phyloP scores from a whole-genome alignment of 148 eudicot genomes.

The Dianthus caryophyllus region DNA sequence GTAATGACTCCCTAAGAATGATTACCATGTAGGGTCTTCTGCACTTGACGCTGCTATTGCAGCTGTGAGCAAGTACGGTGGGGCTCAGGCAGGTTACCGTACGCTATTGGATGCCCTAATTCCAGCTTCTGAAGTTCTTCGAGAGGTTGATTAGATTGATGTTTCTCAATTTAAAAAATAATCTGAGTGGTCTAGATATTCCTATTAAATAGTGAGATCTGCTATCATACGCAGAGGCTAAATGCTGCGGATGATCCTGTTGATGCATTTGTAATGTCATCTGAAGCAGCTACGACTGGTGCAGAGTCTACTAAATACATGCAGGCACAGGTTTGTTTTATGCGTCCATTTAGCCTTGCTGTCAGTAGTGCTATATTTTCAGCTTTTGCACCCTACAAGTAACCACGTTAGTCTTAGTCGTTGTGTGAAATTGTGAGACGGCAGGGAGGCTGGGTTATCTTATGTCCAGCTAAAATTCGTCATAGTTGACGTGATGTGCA shows the following conservation, averaged over 20 bases:
- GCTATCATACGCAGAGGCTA: slow-evolving; percentile 54
- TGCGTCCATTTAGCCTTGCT: neutral
- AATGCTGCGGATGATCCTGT: slow-evolving; percentile 68
- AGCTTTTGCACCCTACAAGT: too few relatives aligned
- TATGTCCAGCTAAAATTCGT: too few relatives aligned
- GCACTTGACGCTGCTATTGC: slow-evolving; percentile 81
- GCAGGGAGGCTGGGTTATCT: too few relatives aligned
- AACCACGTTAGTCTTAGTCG: too few relatives aligned
- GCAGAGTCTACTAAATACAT: slow-evolving; percentile 82
- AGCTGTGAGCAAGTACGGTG: slow-evolving; percentile 90
- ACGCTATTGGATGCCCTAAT: slow-evolving; percentile 92
- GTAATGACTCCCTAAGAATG: slow-evolving; percentile 3
- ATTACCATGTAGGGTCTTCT: slow-evolving; percentile 59
- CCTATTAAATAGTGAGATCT: slow-evolving; percentile 17
- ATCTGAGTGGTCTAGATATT: slow-evolving; percentile 1
- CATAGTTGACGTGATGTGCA: too few relatives aligned
- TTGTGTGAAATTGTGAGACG: too few relatives aligned
- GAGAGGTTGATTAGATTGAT: slow-evolving; percentile 48
- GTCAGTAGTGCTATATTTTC: too few relatives aligned
- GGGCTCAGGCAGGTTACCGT: slow-evolving; percentile 88
- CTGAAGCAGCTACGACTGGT: slow-evolving; percentile 77
- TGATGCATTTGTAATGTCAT: slow-evolving; percentile 67
- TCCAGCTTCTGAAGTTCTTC: slow-evolving; percentile 71
- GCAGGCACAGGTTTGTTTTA: slow-evolving; percentile 68
- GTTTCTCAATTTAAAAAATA: neutral